These are phyloP conservation scores for Mycena crocata DNA, from an alignment of 768 basidiomycete genomes.

Conservation along the genomic window DNA sequence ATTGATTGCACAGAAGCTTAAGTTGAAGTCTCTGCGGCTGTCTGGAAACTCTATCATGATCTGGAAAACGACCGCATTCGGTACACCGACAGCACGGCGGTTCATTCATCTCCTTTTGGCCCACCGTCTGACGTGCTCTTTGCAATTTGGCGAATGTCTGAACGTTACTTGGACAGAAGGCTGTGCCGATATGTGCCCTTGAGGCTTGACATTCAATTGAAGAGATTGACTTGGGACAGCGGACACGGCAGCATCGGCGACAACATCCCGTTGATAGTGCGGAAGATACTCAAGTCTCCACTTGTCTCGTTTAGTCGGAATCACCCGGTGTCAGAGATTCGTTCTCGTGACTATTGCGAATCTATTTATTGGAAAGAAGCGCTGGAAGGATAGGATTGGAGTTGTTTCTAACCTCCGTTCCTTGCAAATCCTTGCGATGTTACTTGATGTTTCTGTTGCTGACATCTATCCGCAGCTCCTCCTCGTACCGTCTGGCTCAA, in stretches of 20 bases:
- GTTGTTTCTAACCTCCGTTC: constrained; percentile 11
- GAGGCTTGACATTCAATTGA: constrained; percentile 10
- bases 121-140: neutral
- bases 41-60: neutral
- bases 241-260: neutral
- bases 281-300: neutral
- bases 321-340: neutral
- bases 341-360: neutral
- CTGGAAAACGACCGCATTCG: neutral
- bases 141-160: neutral
- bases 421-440: neutral
- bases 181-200: constrained; percentile 7
- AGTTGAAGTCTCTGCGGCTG: neutral
- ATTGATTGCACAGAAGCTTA: neutral
- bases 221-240: constrained; percentile 9
- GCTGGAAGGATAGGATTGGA: too few relatives aligned
- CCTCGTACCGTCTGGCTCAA: neutral
- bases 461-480: neutral
- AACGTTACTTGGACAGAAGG: constrained; percentile 11
- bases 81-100: neutral
- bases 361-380: constrained; percentile 3
- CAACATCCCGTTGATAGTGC: neutral
- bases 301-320: neutral
- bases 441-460: constrained; percentile 1
- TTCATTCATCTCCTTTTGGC: neutral